phyloP scores from a whole-genome alignment of 192 early-diverging fungal genomes.

The Phycomyces nitens region DNA sequence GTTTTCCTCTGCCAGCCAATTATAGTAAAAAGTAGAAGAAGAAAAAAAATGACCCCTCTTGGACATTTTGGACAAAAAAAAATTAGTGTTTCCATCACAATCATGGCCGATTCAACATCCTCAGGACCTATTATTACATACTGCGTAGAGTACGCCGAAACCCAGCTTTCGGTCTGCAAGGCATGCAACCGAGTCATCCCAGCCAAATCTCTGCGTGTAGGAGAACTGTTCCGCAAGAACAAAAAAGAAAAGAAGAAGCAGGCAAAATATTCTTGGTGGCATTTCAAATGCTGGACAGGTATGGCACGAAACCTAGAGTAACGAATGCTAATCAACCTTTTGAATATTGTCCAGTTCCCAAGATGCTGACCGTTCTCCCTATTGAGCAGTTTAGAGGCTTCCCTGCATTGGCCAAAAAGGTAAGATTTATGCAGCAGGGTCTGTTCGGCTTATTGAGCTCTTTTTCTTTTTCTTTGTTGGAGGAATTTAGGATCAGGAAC shows the following conservation, averaged over 20 bases:
- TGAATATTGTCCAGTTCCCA: slow-evolving; percentile 36
- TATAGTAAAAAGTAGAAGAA: no score
- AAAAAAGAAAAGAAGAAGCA: slow-evolving; percentile 51
- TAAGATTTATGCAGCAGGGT: slow-evolving; percentile 3
- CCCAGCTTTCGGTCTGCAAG: slow-evolving; percentile 40
- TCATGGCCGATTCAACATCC: not conserved
- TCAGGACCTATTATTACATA: slow-evolving; percentile 34
- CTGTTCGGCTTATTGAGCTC: not conserved
- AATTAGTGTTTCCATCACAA: not conserved
- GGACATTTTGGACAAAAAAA: no score
- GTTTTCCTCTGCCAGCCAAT: no score
- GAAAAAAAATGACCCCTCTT: no score
- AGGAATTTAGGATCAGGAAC: slow-evolving; percentile 33
- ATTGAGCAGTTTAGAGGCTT: slow-evolving; percentile 47
- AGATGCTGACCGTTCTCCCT: slow-evolving; percentile 42
- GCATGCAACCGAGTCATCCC: slow-evolving; percentile 45
- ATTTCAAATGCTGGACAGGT: slow-evolving; percentile 46
- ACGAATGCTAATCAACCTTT: not conserved
- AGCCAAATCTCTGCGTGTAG: slow-evolving; percentile 44
- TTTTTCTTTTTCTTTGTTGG: not conserved
- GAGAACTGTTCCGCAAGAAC: slow-evolving; percentile 37
- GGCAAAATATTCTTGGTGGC: slow-evolving; percentile 48
- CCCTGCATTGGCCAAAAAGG: slow-evolving; percentile 39
- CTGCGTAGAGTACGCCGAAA: slow-evolving; percentile 45
- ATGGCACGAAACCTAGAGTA: no score